Evolutionary conservation across 176 grass and related monocot species (phyloP).

Genomic region (Oryza officinalis): DNA sequence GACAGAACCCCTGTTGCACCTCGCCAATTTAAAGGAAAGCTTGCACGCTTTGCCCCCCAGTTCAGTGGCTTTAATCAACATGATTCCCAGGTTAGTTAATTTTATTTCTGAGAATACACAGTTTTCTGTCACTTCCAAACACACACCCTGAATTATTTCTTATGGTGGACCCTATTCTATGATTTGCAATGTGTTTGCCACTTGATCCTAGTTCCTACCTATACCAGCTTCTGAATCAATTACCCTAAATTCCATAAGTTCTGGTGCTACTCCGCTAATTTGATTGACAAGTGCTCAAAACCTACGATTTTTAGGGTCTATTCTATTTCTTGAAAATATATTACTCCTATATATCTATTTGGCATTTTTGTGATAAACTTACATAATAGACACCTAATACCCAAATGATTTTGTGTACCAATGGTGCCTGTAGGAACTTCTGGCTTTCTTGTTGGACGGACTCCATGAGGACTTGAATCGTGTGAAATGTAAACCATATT

Average conservation of each 20-base stretch:
- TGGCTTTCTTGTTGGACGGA: slow-evolving; percentile 97
- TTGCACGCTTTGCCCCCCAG: slow-evolving; percentile 87
- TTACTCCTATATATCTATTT: neutral
- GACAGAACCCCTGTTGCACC: slow-evolving; percentile 72
- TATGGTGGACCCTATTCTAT: neutral
- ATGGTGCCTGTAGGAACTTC: slow-evolving; percentile 71
- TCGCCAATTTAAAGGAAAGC: slow-evolving; percentile 74
- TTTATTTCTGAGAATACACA: slow-evolving; percentile 9
- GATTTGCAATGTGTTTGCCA: slow-evolving; percentile 17
- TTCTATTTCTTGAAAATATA: neutral
- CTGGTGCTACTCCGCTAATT: slow-evolving; percentile 8
- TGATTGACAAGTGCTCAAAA: neutral
- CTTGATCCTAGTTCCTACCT: slow-evolving; percentile 6
- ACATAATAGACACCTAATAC: slow-evolving; percentile 23
- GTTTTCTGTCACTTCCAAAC: neutral
- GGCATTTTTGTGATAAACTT: slow-evolving; percentile 36
- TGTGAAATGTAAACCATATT: slow-evolving; percentile 92
- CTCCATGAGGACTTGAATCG: slow-evolving; percentile 98
- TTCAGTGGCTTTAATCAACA: slow-evolving; percentile 97
- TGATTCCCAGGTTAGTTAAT: slow-evolving; percentile 80
- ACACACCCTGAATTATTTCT: neutral
- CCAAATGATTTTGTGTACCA: neutral
- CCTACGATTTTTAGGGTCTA: neutral
- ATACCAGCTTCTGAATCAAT: neutral
- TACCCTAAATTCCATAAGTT: neutral